These are phyloP conservation scores for Lodderomyces jiufengensis DNA, from an alignment of 1,139 yeast species.

Conservation along the genomic window DNA sequence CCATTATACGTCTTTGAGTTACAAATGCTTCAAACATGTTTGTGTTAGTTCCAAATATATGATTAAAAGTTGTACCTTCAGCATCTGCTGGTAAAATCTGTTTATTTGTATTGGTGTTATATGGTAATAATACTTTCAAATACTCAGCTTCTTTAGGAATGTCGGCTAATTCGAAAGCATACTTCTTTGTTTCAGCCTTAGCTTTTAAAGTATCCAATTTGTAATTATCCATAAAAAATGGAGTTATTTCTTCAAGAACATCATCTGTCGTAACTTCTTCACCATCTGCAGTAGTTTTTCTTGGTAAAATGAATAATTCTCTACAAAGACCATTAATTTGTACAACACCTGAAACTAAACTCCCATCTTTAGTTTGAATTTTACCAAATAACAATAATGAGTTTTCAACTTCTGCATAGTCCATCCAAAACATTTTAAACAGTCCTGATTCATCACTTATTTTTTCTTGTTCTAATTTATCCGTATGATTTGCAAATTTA, in stretches of 20 bases:
- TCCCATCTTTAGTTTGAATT: constrained; percentile 55
- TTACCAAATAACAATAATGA: constrained; percentile 82
- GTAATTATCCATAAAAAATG: constrained; percentile 57
- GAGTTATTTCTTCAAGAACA: constrained; percentile 73
- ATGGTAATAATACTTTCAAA: constrained; percentile 75
- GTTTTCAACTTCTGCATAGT: constrained; percentile 74
- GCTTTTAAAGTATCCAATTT: constrained; percentile 64
- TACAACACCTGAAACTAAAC: constrained; percentile 70
- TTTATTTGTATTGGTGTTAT: constrained; percentile 51
- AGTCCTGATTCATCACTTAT: constrained; percentile 33
- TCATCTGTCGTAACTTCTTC: constrained; percentile 54
- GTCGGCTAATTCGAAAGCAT: constrained; percentile 82
- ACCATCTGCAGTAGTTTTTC: constrained; percentile 37
- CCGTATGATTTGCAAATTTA: constrained; percentile 26
- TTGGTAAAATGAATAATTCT: constrained; percentile 77
- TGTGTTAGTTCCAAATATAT: constrained; percentile 76
- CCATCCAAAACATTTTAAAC: constrained; percentile 85
- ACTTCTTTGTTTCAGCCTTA: constrained; percentile 70
- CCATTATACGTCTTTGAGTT: constrained; percentile 81
- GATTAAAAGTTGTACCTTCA: constrained; percentile 73
- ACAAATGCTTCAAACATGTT: constrained; percentile 84
- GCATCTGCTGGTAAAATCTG: constrained; percentile 57
- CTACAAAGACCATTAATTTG: constrained; percentile 69
- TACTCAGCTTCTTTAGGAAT: constrained; percentile 82
- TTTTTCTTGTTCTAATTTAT: constrained; percentile 47